Conservation (phyloP, 2,329 filamentous ascomycete genomes). For the Colletotrichum filicis region DNA sequence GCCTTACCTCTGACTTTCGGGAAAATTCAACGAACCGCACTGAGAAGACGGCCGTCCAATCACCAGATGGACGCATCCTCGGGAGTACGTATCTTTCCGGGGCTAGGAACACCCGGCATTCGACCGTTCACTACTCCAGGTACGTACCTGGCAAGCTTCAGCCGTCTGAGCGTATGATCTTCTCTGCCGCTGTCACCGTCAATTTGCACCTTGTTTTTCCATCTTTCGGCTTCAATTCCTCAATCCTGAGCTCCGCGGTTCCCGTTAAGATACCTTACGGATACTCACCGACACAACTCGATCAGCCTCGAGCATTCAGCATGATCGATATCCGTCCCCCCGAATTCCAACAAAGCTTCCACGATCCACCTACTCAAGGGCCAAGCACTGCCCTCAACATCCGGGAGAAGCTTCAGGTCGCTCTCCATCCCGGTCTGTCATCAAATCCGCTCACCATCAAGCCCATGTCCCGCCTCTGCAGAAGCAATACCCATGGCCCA, state of each 20-base stretch:
- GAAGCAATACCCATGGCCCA: background rate
- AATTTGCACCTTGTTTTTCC: background rate
- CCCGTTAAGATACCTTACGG: too few species aligned
- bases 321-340: background rate
- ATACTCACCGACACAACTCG: background rate
- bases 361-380: background rate
- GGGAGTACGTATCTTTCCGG: background rate
- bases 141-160: background rate
- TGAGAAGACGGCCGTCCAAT: too few species aligned
- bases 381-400: background rate
- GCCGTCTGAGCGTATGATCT: background rate
- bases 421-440: background rate
- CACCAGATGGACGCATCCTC: background rate
- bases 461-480: background rate
- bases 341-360: background rate
- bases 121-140: background rate
- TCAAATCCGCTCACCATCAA: conserved; percentile 5
- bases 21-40: background rate
- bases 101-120: background rate
- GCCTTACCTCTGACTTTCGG: background rate
- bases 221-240: background rate
- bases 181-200: background rate
- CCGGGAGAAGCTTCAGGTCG: background rate
- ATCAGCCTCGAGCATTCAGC: background rate
- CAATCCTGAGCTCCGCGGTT: background rate